phyloP scores from a whole-genome alignment of 2,329 filamentous ascomycete species.

The Colletotrichum australisinense region DNA sequence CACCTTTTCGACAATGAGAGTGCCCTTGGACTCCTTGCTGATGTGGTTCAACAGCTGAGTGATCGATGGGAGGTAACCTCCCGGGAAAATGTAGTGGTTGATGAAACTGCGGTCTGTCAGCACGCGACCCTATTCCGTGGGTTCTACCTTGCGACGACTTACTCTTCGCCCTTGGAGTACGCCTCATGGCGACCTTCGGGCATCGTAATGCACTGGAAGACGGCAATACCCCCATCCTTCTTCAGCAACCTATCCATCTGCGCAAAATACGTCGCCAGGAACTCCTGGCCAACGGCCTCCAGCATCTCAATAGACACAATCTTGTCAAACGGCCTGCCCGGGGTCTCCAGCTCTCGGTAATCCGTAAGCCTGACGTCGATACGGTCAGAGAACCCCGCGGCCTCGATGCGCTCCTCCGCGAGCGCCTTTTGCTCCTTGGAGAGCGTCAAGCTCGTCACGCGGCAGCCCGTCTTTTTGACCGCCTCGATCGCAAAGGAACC shows the following conservation, averaged over 20 bases:
- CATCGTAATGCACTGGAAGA: slow-evolving; percentile 84
- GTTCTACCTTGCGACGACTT: slow-evolving; percentile 44
- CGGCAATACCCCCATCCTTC: slow-evolving; percentile 72
- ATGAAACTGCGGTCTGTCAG: slow-evolving; percentile 65
- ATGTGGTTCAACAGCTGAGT: slow-evolving; percentile 70
- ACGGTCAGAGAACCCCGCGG: slow-evolving; percentile 67
- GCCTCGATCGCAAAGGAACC: slow-evolving; percentile 79
- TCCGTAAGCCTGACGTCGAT: slow-evolving; percentile 77
- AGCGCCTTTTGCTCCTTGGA: slow-evolving; percentile 76
- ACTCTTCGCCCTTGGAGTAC: slow-evolving; percentile 75
- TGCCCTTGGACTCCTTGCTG: slow-evolving; percentile 67
- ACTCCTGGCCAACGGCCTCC: slow-evolving; percentile 78
- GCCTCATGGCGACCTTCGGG: slow-evolving; percentile 74
- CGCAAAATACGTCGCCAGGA: slow-evolving; percentile 74
- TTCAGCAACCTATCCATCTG: slow-evolving; percentile 74
- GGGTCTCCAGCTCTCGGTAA: slow-evolving; percentile 71
- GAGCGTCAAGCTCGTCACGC: slow-evolving; percentile 75
- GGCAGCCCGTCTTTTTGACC: slow-evolving; percentile 73
- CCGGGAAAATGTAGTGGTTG: slow-evolving; percentile 81
- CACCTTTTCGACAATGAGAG: slow-evolving; percentile 73
- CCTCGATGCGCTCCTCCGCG: slow-evolving; percentile 72
- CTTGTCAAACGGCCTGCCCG: slow-evolving; percentile 72
- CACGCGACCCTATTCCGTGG: not conserved
- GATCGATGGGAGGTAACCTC: slow-evolving; percentile 74
- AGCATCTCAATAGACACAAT: slow-evolving; percentile 83